Evolutionary conservation across 2,329 filamentous ascomycete species (phyloP), one percentile per base, ranked within the genome.

Genomic region (Coniosporium tulheliwenetii): DNA sequence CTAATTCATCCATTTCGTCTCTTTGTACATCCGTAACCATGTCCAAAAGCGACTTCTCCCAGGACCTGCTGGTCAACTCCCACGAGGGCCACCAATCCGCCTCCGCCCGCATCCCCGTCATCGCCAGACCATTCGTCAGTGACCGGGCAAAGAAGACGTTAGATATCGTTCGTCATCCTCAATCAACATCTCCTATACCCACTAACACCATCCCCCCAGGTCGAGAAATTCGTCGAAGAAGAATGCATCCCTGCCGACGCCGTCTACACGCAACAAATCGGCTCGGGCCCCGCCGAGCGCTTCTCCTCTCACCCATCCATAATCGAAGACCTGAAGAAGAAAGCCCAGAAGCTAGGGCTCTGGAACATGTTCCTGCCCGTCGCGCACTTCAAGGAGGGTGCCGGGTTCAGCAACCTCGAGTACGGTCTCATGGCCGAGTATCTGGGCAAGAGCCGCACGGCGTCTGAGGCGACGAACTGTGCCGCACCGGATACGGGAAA

Each of bases 321-420:
- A 52, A 74, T 98, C 45, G 91, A 98, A 50, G 80, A 91, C 41
- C 73, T 98, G 52, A 96, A 96, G 73, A 68, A 65, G 48, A 83
- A 86, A 61, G 91, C 89, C 36, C 75, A 71, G 55, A 72, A 81
- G 51, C 73, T 94, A 19, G 91, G 89, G 1, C 70, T 98, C 37
- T 98, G 91, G 91, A 98, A 98, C 65, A 82, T 98, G 80, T 98
- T 98, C 70, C 65, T 98, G 50, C 85, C 91, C 48, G 89, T 83
- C 67, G 86, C 80, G 52, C 87, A 95, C 65, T 96, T 95, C 72
- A 85, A 81, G 61, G 85, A 95, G 66, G 93, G 86, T 1, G 86
- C 89, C 16, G 91, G 91, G 30, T 95, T 85, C 67, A 85, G 79
- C 44, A 98, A 96, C 63, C 70, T 98, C 46, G 91, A 98, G 65